A percentile compares a stretch with the other conserved stretches of the same genome.
phyloP scores from a whole-genome alignment of 2,329 filamentous ascomycete genomes.

The Pseudogymnoascus sp. region DNA sequence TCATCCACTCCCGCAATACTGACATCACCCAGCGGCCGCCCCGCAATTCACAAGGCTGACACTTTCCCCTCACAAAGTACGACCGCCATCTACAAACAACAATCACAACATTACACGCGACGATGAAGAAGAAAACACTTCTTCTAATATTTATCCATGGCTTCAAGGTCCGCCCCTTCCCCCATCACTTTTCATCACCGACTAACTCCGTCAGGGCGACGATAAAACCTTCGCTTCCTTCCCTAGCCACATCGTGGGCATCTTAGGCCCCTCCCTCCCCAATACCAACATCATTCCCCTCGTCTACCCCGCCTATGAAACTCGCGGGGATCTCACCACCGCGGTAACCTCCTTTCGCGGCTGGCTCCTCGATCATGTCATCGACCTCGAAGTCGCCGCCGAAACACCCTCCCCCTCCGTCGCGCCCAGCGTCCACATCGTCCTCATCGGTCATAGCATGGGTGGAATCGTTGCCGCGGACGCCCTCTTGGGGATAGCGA shows the following conservation, averaged over 20 bases:
- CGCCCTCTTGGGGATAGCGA: slow-evolving; percentile 61
- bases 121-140: slow-evolving; percentile 67
- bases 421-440: slow-evolving; percentile 73
- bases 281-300: slow-evolving; percentile 59
- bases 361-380: slow-evolving; percentile 85
- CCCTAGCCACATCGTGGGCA: slow-evolving; percentile 60
- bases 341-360: slow-evolving; percentile 67
- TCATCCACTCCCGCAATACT: neutral
- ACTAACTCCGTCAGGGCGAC: slow-evolving; percentile 47
- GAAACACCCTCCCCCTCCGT: slow-evolving; percentile 75
- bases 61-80: neutral
- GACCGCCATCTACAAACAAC: neutral
- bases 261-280: slow-evolving; percentile 59
- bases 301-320: slow-evolving; percentile 76
- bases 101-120: neutral
- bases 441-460: slow-evolving; percentile 84
- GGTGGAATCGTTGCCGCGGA: slow-evolving; percentile 92
- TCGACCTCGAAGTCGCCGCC: slow-evolving; percentile 83
- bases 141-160: slow-evolving; percentile 80
- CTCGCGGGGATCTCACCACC: slow-evolving; percentile 64
- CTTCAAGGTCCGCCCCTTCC: slow-evolving; percentile 57
- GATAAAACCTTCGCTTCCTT: slow-evolving; percentile 73
- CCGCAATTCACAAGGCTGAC: slow-evolving; percentile 1
- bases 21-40: neutral
- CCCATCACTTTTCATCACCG: neutral